Evolutionary conservation across 2,329 filamentous ascomycete genomes (phyloP), one percentile per base, ranked within the genome.

Genomic region (Sporothrix brasiliensis): DNA sequence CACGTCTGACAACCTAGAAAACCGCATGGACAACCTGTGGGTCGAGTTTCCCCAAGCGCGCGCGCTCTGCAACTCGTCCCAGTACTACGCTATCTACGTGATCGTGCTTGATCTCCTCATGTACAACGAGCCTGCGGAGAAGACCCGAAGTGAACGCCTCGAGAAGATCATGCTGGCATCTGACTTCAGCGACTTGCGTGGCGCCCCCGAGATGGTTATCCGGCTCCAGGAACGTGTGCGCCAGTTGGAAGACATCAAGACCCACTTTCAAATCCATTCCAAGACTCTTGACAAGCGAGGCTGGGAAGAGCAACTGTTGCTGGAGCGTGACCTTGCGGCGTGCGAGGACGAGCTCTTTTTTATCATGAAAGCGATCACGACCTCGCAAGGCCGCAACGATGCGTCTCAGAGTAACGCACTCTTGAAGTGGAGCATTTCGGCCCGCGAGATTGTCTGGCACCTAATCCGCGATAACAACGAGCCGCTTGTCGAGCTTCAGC

Each of bases 141-240:
- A 99, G 85, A 96, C 94, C n/a, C 89, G 96, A 71, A 97, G 87
- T 76, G 96, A 99, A 81, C 89, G 93, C 49, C 83, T 99, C 19
- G 95, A 99, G 80, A 98, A 97, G 85, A 99, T 99, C 75, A 97
- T 99, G 89, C 88, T 99, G 65, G 95, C 94, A 1, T 98, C 95
- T 0, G 95, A 99, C 80, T 99, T 99, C 78, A 99, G 94, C 79
- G 95, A 99, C 78, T 85, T 99, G 56, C 90, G 93, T 70, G 96
- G 95, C 67, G 92, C 94, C 3, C 95, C 95, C 0, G 92, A 94
- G 78, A 94, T 97, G 88, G 94, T 99, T 41, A 90, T 91, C 77
- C 91, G 89, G 77, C 85, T 99, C 34, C 95, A 99, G 79, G 91
- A 96, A 76, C 91, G 95, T 10, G 97, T 99, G 75, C 88, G 92